Base-by-base conservation (phyloP, 2,329 filamentous ascomycete genomes). In the Sarocladiaceae sp. region DNA sequence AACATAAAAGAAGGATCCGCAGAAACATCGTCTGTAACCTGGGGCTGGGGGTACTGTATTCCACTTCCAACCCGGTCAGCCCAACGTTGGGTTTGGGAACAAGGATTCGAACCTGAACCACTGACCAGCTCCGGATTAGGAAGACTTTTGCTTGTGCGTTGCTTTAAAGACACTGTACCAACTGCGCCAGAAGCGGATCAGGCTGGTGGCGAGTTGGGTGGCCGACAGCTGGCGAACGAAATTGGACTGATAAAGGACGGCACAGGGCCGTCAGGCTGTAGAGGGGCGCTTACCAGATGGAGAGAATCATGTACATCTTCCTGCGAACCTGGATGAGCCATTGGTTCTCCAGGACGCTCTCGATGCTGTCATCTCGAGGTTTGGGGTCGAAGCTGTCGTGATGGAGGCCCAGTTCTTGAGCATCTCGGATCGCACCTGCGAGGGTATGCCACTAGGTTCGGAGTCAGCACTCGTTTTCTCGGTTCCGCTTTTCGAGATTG, bases 401-500 rank as follows among this genome's bases (percentile, higher is more conserved):
- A 57, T 86, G 77, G 58, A 86, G 67, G 12, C 81, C 82, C 36
- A 85, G 74, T 57, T 84, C 82, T 60, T 85, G 82, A 0, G 80
- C 82, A 60, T 85, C 81, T 36, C 79, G 71, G 52, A 85, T 83
- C 1, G 78, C 76, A 20, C 74, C 71, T 1, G 78, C 77, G 26
- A 85, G 70, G 1, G 73, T 71, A 59, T 82, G 78, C 77, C 78
- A 82, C 75, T 79, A 49, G 22, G 4, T 8, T 20, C 15, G 12
- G 22, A 4, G 26, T 44, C 13, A 46, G 50, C 13, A 46, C 4
- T n/a, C n/a, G n/a, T n/a, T n/a, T n/a, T n/a, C n/a, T n/a, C n/a
- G n/a, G n/a, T n/a, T n/a, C n/a, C n/a, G n/a, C n/a, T n/a, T n/a
- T n/a, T n/a, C n/a, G n/a, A n/a, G n/a, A n/a, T n/a, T n/a, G n/a